phyloP scores from a whole-genome alignment of 805 yeast genomes.

The Kockiozyma suomiensis region DNA sequence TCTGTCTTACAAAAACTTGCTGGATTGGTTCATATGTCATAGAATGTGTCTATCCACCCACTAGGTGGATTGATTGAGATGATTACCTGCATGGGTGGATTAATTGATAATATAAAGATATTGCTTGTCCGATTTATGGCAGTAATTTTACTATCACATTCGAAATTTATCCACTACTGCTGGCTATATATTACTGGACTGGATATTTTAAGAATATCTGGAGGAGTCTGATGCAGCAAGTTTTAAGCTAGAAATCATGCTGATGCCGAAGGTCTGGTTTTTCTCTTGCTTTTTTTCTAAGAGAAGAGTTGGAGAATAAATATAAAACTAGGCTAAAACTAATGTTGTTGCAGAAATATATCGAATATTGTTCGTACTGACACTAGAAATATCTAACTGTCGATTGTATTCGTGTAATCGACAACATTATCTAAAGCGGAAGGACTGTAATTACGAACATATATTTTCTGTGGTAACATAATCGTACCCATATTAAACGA shows the following conservation, averaged over 20 bases:
- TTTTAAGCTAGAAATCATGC: no score
- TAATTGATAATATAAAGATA: no score
- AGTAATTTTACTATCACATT: no score
- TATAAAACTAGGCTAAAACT: constrained; percentile 57
- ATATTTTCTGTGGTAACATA: no score
- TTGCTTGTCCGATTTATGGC: no score
- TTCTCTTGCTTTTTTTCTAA: no score
- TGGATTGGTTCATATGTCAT: constrained; percentile 54
- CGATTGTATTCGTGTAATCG: constrained; percentile 63
- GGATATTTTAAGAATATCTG: constrained; percentile 6
- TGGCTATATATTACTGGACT: constrained; percentile 11
- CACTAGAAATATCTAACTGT: constrained; percentile 39
- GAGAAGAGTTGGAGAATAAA: constrained; percentile 61
- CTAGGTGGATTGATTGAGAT: constrained; percentile 51
- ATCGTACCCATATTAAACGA: no score
- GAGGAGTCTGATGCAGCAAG: constrained; percentile 38
- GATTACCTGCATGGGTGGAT: no score
- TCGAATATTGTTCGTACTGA: constrained; percentile 40
- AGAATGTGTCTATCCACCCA: constrained; percentile 56
- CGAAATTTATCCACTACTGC: constrained; percentile 49
- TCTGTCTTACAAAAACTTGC: constrained; percentile 55
- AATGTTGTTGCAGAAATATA: constrained; percentile 58
- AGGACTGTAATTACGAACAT: constrained; percentile 76
- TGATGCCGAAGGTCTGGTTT: no score
- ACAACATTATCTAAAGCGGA: constrained; percentile 62